Percentiles rank a stretch among this genome's conserved stretches.
These are phyloP conservation scores for Fusarium paranaense DNA, from an alignment of 2,329 filamentous ascomycete genomes.

Conservation along the genomic window DNA sequence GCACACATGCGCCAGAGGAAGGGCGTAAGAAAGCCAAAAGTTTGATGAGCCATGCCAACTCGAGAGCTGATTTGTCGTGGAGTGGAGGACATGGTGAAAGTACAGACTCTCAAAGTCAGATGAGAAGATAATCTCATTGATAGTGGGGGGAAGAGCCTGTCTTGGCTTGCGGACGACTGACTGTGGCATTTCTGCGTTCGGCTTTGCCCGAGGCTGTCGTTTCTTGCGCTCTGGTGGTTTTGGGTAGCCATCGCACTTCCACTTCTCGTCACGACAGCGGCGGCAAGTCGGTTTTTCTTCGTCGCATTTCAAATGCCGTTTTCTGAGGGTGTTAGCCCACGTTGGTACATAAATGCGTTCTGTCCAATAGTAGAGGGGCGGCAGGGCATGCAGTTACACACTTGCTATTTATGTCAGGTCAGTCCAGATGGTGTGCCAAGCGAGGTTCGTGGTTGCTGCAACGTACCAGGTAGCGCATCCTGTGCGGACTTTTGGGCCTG, in stretches of 20 bases:
- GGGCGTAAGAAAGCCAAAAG: not conserved
- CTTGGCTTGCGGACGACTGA: not conserved
- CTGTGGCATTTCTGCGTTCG: not conserved
- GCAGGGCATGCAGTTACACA: not conserved
- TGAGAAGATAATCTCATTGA: not conserved
- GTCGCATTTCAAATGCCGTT: not conserved
- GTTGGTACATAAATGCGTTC: not conserved
- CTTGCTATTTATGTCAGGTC: not conserved
- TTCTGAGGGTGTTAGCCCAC: not conserved
- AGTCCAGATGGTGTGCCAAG: not conserved
- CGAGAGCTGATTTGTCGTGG: not conserved
- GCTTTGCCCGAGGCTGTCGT: not conserved
- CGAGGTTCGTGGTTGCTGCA: not conserved
- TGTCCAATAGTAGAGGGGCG: not conserved
- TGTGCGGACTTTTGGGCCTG: not conserved
- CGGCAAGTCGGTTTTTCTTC: not conserved
- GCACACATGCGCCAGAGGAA: not conserved
- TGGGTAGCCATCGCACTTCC: not conserved
- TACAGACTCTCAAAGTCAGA: not conserved
- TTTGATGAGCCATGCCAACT: not conserved
- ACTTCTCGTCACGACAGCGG: not conserved
- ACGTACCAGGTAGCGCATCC: not conserved
- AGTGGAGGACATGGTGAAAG: not conserved
- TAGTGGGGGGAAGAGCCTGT: not conserved
- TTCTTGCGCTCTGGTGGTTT: not conserved